phyloP scores from a whole-genome alignment of 1,284 basidiomycete species.

The Ganoderma boninense region DNA sequence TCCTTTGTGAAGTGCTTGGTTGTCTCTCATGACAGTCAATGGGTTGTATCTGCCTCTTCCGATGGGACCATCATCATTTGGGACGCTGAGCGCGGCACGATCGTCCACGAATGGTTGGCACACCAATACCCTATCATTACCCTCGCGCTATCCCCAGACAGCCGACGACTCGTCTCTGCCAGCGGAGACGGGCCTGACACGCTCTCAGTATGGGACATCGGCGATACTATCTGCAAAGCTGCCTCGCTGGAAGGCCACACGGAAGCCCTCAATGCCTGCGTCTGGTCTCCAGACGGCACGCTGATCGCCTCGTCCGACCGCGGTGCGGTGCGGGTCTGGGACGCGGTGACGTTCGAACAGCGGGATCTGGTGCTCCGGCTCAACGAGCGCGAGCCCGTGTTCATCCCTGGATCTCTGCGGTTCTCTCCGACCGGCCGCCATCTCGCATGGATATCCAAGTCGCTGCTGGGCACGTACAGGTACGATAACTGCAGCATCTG shows the following conservation, averaged over 20 bases:
- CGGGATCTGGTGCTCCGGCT: background rate
- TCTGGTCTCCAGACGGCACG: constrained; percentile 1
- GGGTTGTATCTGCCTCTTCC: background rate
- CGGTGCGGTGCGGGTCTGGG: constrained; percentile 2
- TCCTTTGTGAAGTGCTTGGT: background rate
- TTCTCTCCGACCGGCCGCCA: background rate
- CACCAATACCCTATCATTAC: background rate
- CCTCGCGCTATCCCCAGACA: background rate
- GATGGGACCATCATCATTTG: background rate
- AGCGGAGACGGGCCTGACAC: background rate
- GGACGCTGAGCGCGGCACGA: background rate
- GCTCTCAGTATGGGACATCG: background rate
- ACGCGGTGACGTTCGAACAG: background rate
- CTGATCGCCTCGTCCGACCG: constrained; percentile 1
- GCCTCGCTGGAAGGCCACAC: background rate
- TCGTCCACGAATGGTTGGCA: background rate
- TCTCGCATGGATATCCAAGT: background rate
- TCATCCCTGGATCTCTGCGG: background rate
- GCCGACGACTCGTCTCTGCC: background rate
- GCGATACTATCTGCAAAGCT: background rate
- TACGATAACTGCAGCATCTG: background rate
- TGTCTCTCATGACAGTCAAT: background rate
- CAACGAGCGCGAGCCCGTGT: background rate
- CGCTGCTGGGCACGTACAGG: background rate
- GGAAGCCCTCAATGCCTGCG: background rate